Conservation (phyloP, 352 stramenopile species). For the Globisporangium radiosum region DNA sequence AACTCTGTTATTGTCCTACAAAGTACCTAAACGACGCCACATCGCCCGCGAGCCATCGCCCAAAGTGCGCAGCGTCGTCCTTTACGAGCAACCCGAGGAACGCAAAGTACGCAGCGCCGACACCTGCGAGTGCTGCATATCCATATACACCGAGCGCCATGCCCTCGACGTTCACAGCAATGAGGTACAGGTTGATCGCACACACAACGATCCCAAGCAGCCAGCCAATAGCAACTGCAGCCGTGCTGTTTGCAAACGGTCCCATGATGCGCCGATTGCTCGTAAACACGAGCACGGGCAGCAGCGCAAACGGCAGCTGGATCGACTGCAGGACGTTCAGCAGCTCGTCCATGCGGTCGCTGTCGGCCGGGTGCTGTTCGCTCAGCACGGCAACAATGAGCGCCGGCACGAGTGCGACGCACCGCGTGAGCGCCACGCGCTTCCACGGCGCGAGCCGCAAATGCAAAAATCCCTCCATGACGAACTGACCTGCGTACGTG, state of each 20-base stretch:
- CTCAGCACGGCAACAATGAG: constrained; percentile 85
- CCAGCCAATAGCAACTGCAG: constrained; percentile 47
- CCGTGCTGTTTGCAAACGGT: constrained; percentile 47
- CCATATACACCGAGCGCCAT: constrained; percentile 32
- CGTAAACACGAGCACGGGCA: constrained; percentile 87
- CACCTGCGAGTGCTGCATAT: constrained; percentile 21
- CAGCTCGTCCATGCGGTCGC: constrained; percentile 85
- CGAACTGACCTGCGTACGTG: constrained; percentile 95
- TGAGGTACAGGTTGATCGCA: constrained; percentile 73
- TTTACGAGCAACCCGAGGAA: constrained; percentile 67
- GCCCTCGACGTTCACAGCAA: constrained; percentile 53
- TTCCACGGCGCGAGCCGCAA: constrained; percentile 82
- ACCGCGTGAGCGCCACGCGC: constrained; percentile 78
- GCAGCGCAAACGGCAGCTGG: constrained; percentile 88
- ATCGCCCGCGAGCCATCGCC: constrained; percentile 25
- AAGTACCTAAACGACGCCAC: too few relatives aligned
- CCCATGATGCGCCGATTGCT: constrained; percentile 80
- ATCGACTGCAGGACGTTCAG: constrained; percentile 92
- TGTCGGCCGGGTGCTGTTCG: constrained; percentile 68
- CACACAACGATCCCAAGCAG: constrained; percentile 52
- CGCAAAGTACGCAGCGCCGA: constrained; percentile 55
- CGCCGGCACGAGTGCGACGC: constrained; percentile 88
- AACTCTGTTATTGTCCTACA: too few relatives aligned
- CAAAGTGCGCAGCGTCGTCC: constrained; percentile 27
- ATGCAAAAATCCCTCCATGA: constrained; percentile 97